Base-by-base conservation (phyloP, 2,329 filamentous ascomycete species). In the Tolypocladium paradoxum region DNA sequence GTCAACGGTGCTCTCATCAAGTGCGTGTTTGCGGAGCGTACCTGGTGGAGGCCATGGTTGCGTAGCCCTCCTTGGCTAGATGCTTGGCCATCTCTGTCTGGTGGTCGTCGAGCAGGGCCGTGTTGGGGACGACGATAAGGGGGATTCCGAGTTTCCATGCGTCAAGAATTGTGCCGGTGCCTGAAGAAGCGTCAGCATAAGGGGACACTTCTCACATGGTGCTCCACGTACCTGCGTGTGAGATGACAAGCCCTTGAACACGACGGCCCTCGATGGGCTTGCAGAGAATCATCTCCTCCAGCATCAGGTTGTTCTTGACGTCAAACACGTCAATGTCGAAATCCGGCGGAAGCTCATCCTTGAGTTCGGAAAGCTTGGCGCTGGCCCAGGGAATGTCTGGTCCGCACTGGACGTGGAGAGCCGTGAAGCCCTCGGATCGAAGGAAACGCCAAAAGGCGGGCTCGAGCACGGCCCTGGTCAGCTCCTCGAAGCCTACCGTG, bases 121-220 rank as follows among this genome's bases (percentile, higher is more conserved):
- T 78, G 67, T 99, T 99, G 2, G 92, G 88, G 2, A 99, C 90
- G 1, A 96, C 89, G 49, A 99, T 79, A n/a, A 97, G 73, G 3
- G 88, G 85, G 0, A 90, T 74, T 16, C 82, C 80, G 51, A 87
- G 73, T 45, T 88, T 82, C 57, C 95, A 80, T 0, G 85, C 89
- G 65, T 91, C 90, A 0, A 97, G 76, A 31, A 97, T 90, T 3
- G 89, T 90, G 9, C 93, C 93, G 14, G 92, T 91, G 18, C 92
- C 91, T 96, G 50, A 6, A 18, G 16, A 16, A 35, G 8, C 3
- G 24, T 45, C 24, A 29, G 24, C 8, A 29, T 2, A 16, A 11
- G 16, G 2, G 24, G 24, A 12, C 6, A 16, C 16, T 8, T n/a
- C 16, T n/a, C 22, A 18, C 4, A 29, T 7, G 16, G 24, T 18